Base-by-base conservation (phyloP, 495 filamentous ascomycete genomes). In the Penicillium fimorum region DNA sequence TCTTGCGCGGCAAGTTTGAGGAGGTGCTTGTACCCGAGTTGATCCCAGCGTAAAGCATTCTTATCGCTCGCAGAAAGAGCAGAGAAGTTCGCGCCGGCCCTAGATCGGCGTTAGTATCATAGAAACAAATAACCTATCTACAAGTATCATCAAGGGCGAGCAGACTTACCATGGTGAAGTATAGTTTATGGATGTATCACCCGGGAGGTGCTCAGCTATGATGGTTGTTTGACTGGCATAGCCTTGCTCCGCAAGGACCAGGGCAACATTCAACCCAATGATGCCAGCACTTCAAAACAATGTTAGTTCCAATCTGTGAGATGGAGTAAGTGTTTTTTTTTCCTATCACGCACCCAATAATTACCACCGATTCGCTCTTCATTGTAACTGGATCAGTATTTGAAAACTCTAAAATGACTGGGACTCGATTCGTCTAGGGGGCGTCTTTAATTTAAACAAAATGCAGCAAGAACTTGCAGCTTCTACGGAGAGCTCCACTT, bases 31-130 rank as follows among this genome's bases (percentile, higher is more conserved):
- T 72, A 72, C 1, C 67, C 67, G 1, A 66, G 30, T 13, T 59
- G 53, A 30, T 72, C 67, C 67, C 69, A 72, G 25, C 60, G 57
- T 22, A 72, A 37, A 0, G 67, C 67, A 58, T 72, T 70, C 7
- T 44, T 55, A 53, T 72, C 65, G 15, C 51, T 63, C 18, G 67
- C 67, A 4, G 69, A 69, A 13, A 72, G 65, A n/a, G 60, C 69
- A 10, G 69, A 71, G 50, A 71, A 71, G 56, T 71, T 71, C 13
- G 59, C 61, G 11, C 69, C 69, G 4, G 67, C 69, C 69, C 69
- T 71, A 20, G 5, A 17, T 17, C 8, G 2, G 2, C 8, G 38
- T 41, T 18, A 41, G 17, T 20, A 17, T 41, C 17, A 18, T 41
- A 20, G 5, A 41, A 10, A 20, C 15, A 18, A 1, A 41, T 3